Percentiles rank a stretch among this genome's conserved stretches.
phyloP scores from a whole-genome alignment of 768 basidiomycete species.

The Termitomyces sp. region DNA sequence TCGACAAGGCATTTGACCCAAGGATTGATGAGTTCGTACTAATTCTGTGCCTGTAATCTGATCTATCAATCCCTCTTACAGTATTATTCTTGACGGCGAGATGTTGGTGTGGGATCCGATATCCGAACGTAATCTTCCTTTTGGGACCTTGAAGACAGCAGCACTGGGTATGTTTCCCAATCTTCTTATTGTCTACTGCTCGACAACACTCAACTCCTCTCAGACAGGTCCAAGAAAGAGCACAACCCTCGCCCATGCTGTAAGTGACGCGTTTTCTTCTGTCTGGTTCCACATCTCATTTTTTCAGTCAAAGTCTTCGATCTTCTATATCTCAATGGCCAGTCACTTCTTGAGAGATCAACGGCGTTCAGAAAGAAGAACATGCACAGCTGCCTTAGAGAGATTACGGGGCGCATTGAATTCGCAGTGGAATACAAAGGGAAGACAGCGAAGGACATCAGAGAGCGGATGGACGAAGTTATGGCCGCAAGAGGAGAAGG shows the following conservation, averaged over 20 bases:
- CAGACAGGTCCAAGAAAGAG: constrained; percentile 71
- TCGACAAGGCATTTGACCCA: constrained; percentile 72
- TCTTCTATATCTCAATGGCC: constrained; percentile 84
- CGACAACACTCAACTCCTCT: background rate
- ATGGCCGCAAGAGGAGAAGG: constrained; percentile 90
- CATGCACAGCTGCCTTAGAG: constrained; percentile 62
- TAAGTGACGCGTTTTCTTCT: constrained; percentile 35
- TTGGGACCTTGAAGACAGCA: constrained; percentile 92
- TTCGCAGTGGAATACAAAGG: constrained; percentile 72
- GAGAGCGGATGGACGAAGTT: constrained; percentile 75
- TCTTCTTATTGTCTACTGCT: background rate
- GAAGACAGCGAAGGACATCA: constrained; percentile 78
- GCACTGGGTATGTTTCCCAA: constrained; percentile 61
- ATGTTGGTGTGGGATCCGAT: constrained; percentile 98
- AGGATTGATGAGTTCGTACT: constrained; percentile 76
- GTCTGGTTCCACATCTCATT: background rate
- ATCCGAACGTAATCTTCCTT: constrained; percentile 84
- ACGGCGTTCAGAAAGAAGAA: constrained; percentile 79
- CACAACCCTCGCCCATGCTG: constrained; percentile 88
- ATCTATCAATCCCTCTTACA: constrained; percentile 27
- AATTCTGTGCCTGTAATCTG: background rate
- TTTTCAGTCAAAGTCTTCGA: constrained; percentile 92
- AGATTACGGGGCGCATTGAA: constrained; percentile 79
- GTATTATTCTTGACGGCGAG: constrained; percentile 94
- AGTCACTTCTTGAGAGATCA: constrained; percentile 69